Conservation (phyloP, 2,329 filamentous ascomycete species). For the Calonectria naviculata region DNA sequence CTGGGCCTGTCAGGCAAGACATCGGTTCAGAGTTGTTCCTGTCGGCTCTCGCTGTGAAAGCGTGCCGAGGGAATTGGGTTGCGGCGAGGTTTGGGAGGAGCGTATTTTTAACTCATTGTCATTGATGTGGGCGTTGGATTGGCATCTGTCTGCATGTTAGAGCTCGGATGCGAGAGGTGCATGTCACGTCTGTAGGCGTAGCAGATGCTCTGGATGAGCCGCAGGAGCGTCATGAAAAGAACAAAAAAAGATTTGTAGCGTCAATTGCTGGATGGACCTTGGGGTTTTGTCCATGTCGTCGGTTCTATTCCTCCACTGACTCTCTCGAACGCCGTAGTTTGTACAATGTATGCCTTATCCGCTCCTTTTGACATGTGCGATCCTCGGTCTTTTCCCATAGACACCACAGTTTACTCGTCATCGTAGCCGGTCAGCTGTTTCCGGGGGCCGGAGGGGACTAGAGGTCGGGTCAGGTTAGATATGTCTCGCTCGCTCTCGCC, state of each 20-base stretch:
- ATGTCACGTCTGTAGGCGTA: slow-evolving; percentile 21
- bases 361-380: slow-evolving; percentile 11
- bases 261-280: slow-evolving; percentile 38
- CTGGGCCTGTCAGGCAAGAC: slow-evolving; percentile 37
- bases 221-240: slow-evolving; percentile 24
- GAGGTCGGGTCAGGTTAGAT: slow-evolving; percentile 13
- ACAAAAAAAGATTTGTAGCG: slow-evolving; percentile 38
- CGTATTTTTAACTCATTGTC: slow-evolving; percentile 27
- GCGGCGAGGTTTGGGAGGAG: neutral
- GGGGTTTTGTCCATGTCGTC: slow-evolving; percentile 28
- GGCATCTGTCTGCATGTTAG: slow-evolving; percentile 27
- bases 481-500: neutral
- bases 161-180: slow-evolving; percentile 27
- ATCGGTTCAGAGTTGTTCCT: slow-evolving; percentile 28
- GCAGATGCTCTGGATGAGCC: slow-evolving; percentile 21
- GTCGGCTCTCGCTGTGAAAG: slow-evolving; percentile 27
- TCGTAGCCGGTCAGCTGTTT: slow-evolving; percentile 71
- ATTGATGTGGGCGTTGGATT: slow-evolving; percentile 27
- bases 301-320: slow-evolving; percentile 30
- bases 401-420: slow-evolving; percentile 54
- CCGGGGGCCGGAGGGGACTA: slow-evolving; percentile 69
- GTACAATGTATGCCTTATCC: slow-evolving; percentile 35
- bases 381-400: slow-evolving; percentile 20
- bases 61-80: neutral
- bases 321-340: slow-evolving; percentile 39